Evolutionary conservation across 2,329 filamentous ascomycete species (phyloP), one percentile per base, ranked within the genome.

Genomic region (Colletotrichum shisoi): DNA sequence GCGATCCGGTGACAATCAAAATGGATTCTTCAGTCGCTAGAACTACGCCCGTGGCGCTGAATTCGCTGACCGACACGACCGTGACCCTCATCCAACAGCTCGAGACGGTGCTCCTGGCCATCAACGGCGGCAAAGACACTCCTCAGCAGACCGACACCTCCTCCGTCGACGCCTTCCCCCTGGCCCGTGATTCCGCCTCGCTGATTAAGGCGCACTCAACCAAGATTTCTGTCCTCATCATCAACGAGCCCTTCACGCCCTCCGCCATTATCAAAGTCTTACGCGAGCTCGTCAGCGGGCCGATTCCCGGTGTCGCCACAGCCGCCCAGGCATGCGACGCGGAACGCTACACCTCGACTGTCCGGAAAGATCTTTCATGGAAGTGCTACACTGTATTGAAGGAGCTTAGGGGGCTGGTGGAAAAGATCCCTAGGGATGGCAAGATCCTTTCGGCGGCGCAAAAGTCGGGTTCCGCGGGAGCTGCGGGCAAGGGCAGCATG

Each of bases 211-310:
- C 93, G 0, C 93, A 97, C 75, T 87, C 89, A 1, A 97, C 93
- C 6, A 97, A 96, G 70, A 84, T 97, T 31, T 94, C 92, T 0
- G 88, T 97, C 0, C 85, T 98, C 13, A 86, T 95, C 1, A 91
- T 96, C 73, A 97, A 92, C 73, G 86, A 92, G 19, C 94, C 94
- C 0, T 96, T 96, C 71, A 95, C 93, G 0, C 89, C 92, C 0
- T 88, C 89, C 0, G 94, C 92, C 5, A 83, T 96, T 40, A 80
- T 79, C 11, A 88, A 85, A 27, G 87, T 96, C 15, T 80, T 97
- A 4, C 84, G 86, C 40, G 88, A 93, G 65, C 83, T 96, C n/a
- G 84, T 89, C 24, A 83, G 86, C 13, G 88, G 88, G 0, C 87
- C 91, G n/a, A 82, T 96, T 0, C 91, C 92, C 0, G 91, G 87